These are phyloP conservation scores for Paramecium sonneborni DNA, from an alignment of 73 alveolate genomes.

Conservation along the genomic window DNA sequence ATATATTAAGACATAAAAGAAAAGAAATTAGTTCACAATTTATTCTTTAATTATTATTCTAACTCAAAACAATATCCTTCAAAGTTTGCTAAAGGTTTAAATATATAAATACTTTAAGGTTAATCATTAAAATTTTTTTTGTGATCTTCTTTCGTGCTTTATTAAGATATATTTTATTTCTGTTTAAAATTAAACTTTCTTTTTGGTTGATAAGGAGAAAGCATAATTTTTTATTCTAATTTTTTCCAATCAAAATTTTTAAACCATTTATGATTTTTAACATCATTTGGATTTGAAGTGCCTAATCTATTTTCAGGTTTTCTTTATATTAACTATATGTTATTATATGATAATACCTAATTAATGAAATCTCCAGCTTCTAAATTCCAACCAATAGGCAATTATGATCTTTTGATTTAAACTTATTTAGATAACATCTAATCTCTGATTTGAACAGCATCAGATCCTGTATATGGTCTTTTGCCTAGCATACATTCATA, in stretches of 20 bases:
- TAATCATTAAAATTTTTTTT: background rate
- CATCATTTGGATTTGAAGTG: constrained; percentile 66
- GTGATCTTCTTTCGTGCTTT: constrained; percentile 55
- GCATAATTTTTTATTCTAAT: background rate
- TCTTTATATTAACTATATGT: constrained; percentile 47
- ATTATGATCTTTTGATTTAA: constrained; percentile 67
- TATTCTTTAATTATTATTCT: background rate
- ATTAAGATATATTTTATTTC: constrained; percentile 56
- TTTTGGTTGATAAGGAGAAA: constrained; percentile 63
- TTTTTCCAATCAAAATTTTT: constrained; percentile 66
- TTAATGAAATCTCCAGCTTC: constrained; percentile 88
- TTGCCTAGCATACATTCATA: constrained; percentile 86
- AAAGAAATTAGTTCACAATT: background rate
- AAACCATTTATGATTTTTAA: constrained; percentile 71
- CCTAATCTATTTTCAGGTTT: constrained; percentile 71
- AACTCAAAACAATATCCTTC: constrained; percentile 73
- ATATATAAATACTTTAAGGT: constrained; percentile 57
- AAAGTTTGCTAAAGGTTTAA: constrained; percentile 52
- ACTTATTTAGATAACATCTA: constrained; percentile 79
- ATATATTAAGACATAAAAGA: background rate
- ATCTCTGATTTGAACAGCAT: constrained; percentile 85
- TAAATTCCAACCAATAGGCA: constrained; percentile 78
- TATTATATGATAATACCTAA: constrained; percentile 67
- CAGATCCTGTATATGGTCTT: constrained; percentile 75
- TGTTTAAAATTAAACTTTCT: constrained; percentile 55